phyloP scores from a whole-genome alignment of 2,329 filamentous ascomycete genomes.

The Chrysoporthe cubensis region DNA sequence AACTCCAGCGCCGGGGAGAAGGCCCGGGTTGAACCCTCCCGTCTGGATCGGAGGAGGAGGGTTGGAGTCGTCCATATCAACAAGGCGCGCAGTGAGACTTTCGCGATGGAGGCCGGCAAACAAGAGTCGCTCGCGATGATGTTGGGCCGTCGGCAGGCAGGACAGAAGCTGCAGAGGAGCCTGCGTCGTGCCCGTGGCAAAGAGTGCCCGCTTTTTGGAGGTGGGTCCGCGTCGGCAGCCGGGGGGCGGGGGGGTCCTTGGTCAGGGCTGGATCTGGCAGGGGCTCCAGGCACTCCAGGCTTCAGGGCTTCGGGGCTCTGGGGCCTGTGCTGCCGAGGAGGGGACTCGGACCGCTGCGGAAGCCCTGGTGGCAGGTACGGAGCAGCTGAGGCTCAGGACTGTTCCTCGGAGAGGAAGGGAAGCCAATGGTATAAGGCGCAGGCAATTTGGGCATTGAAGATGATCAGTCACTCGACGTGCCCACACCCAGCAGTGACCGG shows the following conservation, averaged over 20 bases:
- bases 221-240: not conserved
- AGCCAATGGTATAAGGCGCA: not conserved
- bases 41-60: conserved; percentile 5
- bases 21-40: conserved; percentile 2
- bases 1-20: conserved; percentile 10
- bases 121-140: not conserved
- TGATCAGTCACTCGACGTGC: not conserved
- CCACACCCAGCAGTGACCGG: not conserved
- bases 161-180: conserved; percentile 13
- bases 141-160: conserved; percentile 17
- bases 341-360: not conserved
- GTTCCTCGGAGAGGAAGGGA: not conserved
- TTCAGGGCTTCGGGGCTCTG: no score
- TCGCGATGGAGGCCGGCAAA: conserved; percentile 15
- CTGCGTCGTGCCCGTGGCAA: conserved; percentile 19
- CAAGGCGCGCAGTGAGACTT: not conserved
- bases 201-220: conserved; percentile 6
- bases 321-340: conserved; percentile 1
- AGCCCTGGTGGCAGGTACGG: not conserved
- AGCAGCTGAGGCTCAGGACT: not conserved
- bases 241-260: not conserved
- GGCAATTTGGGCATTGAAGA: not conserved
- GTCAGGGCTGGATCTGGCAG: not conserved
- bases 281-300: no score
- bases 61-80: conserved; percentile 15